Evolutionary conservation across 306 rosid genomes (phyloP).

Genomic region (Fagus crenata): DNA sequence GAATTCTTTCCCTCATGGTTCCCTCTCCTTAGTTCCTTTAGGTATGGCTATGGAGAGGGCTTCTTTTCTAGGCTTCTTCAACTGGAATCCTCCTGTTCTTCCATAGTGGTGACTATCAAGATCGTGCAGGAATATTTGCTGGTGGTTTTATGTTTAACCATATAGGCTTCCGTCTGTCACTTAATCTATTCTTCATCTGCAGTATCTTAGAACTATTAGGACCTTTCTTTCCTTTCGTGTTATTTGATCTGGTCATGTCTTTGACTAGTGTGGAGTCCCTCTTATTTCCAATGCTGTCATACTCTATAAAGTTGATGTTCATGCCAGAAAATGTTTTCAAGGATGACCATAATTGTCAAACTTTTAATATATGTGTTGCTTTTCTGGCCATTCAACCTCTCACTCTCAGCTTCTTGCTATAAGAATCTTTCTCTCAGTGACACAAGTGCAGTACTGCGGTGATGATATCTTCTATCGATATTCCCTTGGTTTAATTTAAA

Average conservation of each 20-base stretch:
- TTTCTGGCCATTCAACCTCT: slow-evolving; percentile 60
- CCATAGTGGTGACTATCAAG: slow-evolving; percentile 43
- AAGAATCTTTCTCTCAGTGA: slow-evolving; percentile 44
- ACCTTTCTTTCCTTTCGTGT: slow-evolving; percentile 71
- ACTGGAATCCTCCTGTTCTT: slow-evolving; percentile 49
- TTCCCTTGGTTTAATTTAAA: slow-evolving; percentile 32
- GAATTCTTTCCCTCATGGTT: slow-evolving; percentile 42
- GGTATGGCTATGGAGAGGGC: slow-evolving; percentile 65
- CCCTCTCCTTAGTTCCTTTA: slow-evolving; percentile 63
- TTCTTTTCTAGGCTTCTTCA: slow-evolving; percentile 49
- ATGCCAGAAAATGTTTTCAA: slow-evolving; percentile 34
- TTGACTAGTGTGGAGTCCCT: slow-evolving; percentile 48
- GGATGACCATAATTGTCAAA: slow-evolving; percentile 46
- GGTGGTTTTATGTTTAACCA: slow-evolving; percentile 51
- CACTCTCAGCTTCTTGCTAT: slow-evolving; percentile 47
- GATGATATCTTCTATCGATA: slow-evolving; percentile 41
- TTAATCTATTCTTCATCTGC: slow-evolving; percentile 57
- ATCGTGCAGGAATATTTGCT: slow-evolving; percentile 47
- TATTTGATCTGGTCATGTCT: slow-evolving; percentile 48
- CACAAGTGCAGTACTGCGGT: slow-evolving; percentile 42
- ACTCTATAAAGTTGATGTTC: slow-evolving; percentile 40
- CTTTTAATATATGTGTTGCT: slow-evolving; percentile 44
- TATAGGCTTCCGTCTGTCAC: slow-evolving; percentile 45
- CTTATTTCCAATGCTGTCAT: slow-evolving; percentile 45
- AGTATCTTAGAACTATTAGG: slow-evolving; percentile 58